Evolutionary conservation across 768 basidiomycete genomes (phyloP).

Genomic region (Hemileccinum impolitum): DNA sequence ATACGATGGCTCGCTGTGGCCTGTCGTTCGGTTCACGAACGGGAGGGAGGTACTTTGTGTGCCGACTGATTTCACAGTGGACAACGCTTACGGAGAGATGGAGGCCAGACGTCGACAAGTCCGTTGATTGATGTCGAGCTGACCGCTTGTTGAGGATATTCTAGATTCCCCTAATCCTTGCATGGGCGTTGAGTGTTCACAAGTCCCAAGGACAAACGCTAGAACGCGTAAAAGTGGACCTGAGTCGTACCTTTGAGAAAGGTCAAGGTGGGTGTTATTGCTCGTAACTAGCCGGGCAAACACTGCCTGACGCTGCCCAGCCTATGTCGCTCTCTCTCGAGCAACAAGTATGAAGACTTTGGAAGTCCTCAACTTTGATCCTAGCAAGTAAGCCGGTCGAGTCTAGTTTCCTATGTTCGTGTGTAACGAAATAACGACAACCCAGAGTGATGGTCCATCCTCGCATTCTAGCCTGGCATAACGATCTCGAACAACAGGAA

Average conservation of each 20-base stretch:
- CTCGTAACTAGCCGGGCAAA: not conserved
- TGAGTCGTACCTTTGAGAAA: conserved; percentile 72
- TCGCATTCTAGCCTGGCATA: conserved; percentile 58
- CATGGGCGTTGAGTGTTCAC: conserved; percentile 87
- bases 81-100: conserved; percentile 53
- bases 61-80: conserved; percentile 60
- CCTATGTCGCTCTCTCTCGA: conserved; percentile 71
- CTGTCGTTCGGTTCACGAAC: conserved; percentile 56
- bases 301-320: conserved; percentile 29
- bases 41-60: conserved; percentile 45
- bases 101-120: conserved; percentile 65
- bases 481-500: conserved; percentile 24
- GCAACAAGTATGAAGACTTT: conserved; percentile 64
- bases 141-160: conserved; percentile 17
- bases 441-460: conserved; percentile 62
- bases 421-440: not conserved
- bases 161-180: conserved; percentile 61
- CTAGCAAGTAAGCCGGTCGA: conserved; percentile 45
- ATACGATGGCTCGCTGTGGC: conserved; percentile 43
- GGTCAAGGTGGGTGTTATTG: conserved; percentile 55
- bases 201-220: conserved; percentile 91
- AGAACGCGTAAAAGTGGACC: conserved; percentile 77
- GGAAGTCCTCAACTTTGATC: conserved; percentile 62
- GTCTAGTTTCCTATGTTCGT: not conserved
- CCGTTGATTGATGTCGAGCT: conserved; percentile 2